These are phyloP conservation scores for Phaffia rhodozyma DNA, from an alignment of 1,284 basidiomycete genomes.

Conservation along the genomic window DNA sequence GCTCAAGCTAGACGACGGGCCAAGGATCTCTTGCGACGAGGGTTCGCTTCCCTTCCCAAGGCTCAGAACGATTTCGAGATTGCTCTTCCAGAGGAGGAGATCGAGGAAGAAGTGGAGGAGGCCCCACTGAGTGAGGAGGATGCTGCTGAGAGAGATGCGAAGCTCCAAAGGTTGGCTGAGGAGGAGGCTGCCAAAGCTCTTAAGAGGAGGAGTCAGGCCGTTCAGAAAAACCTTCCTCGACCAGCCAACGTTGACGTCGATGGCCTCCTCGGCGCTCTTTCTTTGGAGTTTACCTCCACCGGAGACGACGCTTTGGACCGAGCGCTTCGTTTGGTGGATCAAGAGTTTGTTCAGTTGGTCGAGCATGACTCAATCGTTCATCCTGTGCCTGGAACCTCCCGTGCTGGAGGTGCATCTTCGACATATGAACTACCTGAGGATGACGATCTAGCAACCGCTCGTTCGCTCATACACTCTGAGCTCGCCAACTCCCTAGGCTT, in stretches of 20 bases:
- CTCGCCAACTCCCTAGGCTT: slow-evolving; percentile 69
- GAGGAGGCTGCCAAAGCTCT: slow-evolving; percentile 66
- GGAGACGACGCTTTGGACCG: slow-evolving; percentile 40
- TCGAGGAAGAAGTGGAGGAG: slow-evolving; percentile 36
- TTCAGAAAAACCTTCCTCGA: slow-evolving; percentile 74
- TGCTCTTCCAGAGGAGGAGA: slow-evolving; percentile 67
- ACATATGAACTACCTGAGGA: slow-evolving; percentile 66
- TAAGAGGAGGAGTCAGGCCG: slow-evolving; percentile 65
- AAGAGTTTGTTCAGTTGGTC: slow-evolving; percentile 67
- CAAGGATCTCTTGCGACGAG: slow-evolving; percentile 56
- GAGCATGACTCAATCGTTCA: slow-evolving; percentile 79
- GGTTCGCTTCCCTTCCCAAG: slow-evolving; percentile 72
- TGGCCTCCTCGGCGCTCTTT: slow-evolving; percentile 49
- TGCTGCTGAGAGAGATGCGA: slow-evolving; percentile 81
- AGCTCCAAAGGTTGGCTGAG: slow-evolving; percentile 53
- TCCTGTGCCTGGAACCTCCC: slow-evolving; percentile 78
- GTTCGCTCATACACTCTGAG: slow-evolving; percentile 61
- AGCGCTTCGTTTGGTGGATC: slow-evolving; percentile 57
- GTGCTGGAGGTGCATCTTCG: slow-evolving; percentile 60
- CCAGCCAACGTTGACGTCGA: slow-evolving; percentile 70
- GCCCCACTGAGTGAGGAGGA: slow-evolving; percentile 57
- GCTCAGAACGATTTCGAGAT: slow-evolving; percentile 98
- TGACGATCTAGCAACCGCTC: slow-evolving; percentile 60
- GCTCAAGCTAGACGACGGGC: slow-evolving; percentile 54
- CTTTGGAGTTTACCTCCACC: slow-evolving; percentile 27